These are phyloP conservation scores for Aureobasidium zeae DNA, from an alignment of 2,329 filamentous ascomycete species.

Conservation along the genomic window DNA sequence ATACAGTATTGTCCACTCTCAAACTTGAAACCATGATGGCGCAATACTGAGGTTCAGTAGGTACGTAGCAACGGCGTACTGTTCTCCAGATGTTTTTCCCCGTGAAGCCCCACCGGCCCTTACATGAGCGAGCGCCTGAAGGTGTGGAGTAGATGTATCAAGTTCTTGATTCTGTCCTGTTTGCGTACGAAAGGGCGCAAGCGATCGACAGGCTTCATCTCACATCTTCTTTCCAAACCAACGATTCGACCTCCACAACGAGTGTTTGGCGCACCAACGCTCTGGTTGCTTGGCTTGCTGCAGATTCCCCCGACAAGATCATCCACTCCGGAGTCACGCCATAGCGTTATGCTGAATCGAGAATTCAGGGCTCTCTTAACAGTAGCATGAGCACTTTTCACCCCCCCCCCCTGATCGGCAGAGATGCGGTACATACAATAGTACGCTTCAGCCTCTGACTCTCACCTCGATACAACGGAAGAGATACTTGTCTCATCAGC, in stretches of 20 bases:
- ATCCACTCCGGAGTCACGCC: slow-evolving; percentile 12
- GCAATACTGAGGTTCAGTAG: slow-evolving; percentile 4
- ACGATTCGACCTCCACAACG: background rate
- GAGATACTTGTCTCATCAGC: slow-evolving; percentile 6
- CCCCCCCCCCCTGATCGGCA: slow-evolving; percentile 5
- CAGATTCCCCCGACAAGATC: slow-evolving; percentile 12
- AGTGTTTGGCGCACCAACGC: slow-evolving; percentile 6
- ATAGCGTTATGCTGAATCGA: background rate
- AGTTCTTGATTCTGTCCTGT: background rate
- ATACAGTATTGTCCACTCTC: background rate
- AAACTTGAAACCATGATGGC: background rate
- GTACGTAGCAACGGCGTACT: slow-evolving; percentile 3
- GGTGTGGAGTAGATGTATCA: slow-evolving; percentile 3
- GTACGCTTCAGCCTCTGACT: slow-evolving; percentile 5
- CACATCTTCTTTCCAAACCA: background rate
- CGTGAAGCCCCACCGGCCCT: slow-evolving; percentile 7
- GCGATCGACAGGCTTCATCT: slow-evolving; percentile 10
- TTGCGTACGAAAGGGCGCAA: slow-evolving; percentile 6
- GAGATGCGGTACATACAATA: too few relatives aligned
- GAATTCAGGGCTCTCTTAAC: too few relatives aligned
- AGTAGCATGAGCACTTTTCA: background rate
- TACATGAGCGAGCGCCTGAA: slow-evolving; percentile 1
- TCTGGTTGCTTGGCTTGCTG: slow-evolving; percentile 5
- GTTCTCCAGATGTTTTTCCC: slow-evolving; percentile 7
- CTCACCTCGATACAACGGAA: slow-evolving; percentile 7